phyloP scores from a whole-genome alignment of 176 grass and related monocot species.

The Zea luxurians region DNA sequence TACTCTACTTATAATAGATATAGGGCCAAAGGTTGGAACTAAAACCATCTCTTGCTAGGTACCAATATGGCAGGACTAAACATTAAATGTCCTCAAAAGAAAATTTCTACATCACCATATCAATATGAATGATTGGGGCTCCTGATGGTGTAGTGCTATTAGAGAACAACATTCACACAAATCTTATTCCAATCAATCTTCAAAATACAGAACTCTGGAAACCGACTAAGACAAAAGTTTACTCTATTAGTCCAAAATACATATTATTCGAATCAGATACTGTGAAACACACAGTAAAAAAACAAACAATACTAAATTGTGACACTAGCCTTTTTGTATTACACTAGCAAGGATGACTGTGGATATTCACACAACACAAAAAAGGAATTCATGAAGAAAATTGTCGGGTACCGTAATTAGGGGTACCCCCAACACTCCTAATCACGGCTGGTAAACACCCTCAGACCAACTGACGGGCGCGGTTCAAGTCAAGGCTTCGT shows the following conservation, averaged over 20 bases:
- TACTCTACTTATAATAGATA: constrained; percentile 5
- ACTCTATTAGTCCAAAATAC: background rate
- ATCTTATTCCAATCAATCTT: background rate
- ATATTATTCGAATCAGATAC: background rate
- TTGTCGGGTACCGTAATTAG: no score
- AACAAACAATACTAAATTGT: background rate
- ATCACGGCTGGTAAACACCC: no score
- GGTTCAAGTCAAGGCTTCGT: no score
- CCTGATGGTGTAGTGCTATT: background rate
- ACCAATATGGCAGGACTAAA: background rate
- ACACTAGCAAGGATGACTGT: background rate
- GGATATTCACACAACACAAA: background rate
- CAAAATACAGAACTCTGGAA: background rate
- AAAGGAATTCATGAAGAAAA: background rate
- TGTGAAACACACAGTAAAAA: background rate
- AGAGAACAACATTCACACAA: background rate
- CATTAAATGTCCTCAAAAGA: background rate
- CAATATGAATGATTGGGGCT: background rate
- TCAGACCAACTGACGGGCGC: no score
- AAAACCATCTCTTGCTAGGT: background rate
- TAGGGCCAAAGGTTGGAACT: constrained; percentile 9
- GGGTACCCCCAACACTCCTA: no score
- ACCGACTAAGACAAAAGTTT: background rate
- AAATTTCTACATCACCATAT: background rate
- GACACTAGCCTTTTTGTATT: background rate